Evolutionary conservation across 345 rosid genomes (phyloP).

Genomic region (Gossypium australe): DNA sequence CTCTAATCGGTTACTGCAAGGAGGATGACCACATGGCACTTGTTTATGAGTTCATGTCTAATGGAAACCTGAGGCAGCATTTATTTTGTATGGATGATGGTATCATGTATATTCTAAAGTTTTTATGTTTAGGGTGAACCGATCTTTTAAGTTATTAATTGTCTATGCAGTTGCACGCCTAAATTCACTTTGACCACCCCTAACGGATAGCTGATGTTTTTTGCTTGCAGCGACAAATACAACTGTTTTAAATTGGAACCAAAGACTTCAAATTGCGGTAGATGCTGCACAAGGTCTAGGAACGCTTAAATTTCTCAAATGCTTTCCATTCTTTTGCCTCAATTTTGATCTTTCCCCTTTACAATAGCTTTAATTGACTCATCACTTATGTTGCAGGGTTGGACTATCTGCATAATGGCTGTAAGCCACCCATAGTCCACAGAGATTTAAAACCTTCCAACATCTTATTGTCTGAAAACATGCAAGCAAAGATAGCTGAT

Average conservation of each 20-base stretch:
- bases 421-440: background rate
- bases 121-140: background rate
- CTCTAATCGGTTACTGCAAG: slow-evolving; percentile 8
- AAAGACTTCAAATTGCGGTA: background rate
- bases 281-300: slow-evolving; percentile 1
- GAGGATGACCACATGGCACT: background rate
- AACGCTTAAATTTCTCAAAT: too few species aligned
- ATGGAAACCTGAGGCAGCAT: slow-evolving; percentile 12
- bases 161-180: background rate
- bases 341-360: too few species aligned
- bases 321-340: too few species aligned
- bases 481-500: slow-evolving; percentile 9
- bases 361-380: too few species aligned
- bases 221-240: background rate
- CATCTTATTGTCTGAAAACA: background rate
- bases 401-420: background rate
- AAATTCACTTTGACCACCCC: background rate
- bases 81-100: background rate
- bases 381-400: background rate
- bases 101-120: background rate
- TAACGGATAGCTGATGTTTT: background rate
- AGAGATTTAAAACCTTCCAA: slow-evolving; percentile 2
- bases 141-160: too few species aligned
- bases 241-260: background rate
- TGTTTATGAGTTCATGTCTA: slow-evolving; percentile 5